phyloP scores from a whole-genome alignment of 164 flowering plant species.

The Sextonia rubra region DNA sequence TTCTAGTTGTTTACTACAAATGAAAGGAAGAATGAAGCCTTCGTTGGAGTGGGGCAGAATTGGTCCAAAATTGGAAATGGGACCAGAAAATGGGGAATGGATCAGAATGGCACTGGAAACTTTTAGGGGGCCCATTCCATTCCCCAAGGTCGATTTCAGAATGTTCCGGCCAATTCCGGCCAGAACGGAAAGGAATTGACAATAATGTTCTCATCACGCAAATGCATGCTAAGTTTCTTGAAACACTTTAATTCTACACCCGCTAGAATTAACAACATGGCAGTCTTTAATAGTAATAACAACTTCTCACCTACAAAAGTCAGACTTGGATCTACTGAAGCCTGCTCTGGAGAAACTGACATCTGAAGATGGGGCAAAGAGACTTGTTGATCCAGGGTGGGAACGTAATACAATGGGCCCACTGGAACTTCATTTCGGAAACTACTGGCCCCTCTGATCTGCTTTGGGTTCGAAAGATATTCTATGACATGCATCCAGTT shows the following conservation, averaged over 20 bases:
- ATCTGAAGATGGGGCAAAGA: conserved; percentile 45
- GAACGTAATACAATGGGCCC: conserved; percentile 30
- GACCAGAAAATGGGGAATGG: no score
- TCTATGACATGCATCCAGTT: conserved; percentile 90
- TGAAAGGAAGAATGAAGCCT: no score
- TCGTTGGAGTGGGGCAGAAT: no score
- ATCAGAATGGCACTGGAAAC: no score
- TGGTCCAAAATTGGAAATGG: no score
- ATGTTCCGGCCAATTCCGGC: no score
- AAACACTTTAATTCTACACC: not conserved
- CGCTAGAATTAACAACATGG: no score
- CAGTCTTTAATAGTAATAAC: not conserved
- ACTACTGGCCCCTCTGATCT: conserved; percentile 28
- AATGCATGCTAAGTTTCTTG: not conserved
- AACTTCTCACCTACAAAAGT: conserved; percentile 44
- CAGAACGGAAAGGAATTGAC: no score
- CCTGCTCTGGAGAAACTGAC: conserved; percentile 45
- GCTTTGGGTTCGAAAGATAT: conserved; percentile 55
- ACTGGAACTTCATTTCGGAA: conserved; percentile 31
- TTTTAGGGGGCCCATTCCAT: no score
- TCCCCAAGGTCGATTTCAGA: no score
- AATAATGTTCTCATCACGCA: no score
- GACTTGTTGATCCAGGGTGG: conserved; percentile 45
- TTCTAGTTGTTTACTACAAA: no score
- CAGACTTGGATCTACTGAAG: conserved; percentile 34